Conservation (phyloP, 768 basidiomycete species). For the Cystobasidiopsis lactophilus region DNA sequence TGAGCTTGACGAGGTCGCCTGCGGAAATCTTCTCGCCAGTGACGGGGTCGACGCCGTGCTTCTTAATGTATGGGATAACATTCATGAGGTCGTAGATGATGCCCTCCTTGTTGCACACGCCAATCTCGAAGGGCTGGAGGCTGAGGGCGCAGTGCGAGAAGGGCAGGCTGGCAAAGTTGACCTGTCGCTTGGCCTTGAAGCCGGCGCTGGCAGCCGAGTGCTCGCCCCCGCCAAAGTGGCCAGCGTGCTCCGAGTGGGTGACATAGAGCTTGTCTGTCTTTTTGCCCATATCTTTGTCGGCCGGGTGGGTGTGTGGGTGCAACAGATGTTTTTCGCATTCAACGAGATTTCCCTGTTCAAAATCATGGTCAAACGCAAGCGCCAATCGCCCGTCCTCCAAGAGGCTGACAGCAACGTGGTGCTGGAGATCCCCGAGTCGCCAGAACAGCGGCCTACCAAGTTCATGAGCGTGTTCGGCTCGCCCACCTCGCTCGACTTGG, state of each 20-base stretch:
- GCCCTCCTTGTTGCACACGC: constrained; percentile 17
- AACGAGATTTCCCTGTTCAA: no score
- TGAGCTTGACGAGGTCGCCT: constrained; percentile 27
- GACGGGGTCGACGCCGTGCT: constrained; percentile 26
- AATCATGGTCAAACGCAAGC: no score
- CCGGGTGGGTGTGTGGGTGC: no score
- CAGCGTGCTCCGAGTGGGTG: constrained; percentile 12
- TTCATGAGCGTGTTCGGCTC: no score
- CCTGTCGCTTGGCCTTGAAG: no score
- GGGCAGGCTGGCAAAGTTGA: not conserved
- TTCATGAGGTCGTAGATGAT: constrained; percentile 18
- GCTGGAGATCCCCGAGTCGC: no score
- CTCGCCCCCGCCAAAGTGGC: not conserved
- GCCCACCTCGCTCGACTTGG: no score
- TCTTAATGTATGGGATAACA: constrained; percentile 19
- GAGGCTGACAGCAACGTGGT: no score
- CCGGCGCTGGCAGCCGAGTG: not conserved
- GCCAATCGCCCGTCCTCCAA: no score
- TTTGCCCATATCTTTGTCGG: not conserved
- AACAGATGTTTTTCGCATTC: no score
- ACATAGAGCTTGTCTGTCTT: constrained; percentile 7
- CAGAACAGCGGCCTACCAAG: no score
- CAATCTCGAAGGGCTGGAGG: constrained; percentile 20
- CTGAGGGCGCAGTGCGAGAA: constrained; percentile 16
- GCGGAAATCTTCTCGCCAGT: constrained; percentile 27